These are phyloP conservation scores for Pseudevernia furfuracea DNA, from an alignment of 495 filamentous ascomycete species.

Conservation along the genomic window DNA sequence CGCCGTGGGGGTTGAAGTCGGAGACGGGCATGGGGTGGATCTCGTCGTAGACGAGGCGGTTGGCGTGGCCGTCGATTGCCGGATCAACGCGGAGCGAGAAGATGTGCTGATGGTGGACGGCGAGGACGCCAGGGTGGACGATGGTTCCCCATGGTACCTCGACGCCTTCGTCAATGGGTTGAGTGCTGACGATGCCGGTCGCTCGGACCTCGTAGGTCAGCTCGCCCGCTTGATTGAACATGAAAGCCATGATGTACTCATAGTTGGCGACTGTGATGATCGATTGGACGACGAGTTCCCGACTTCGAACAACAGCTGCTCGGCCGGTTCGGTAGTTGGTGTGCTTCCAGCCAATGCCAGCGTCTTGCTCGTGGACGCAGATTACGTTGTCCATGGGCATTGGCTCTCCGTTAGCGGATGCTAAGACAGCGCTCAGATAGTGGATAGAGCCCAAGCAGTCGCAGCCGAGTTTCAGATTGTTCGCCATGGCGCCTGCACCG, in stretches of 20 bases:
- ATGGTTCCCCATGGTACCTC: slow-evolving; percentile 71
- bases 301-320: slow-evolving; percentile 51
- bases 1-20: slow-evolving; percentile 69
- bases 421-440: slow-evolving; percentile 53
- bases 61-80: slow-evolving; percentile 64
- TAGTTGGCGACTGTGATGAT: slow-evolving; percentile 77
- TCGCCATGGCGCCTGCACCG: slow-evolving; percentile 58
- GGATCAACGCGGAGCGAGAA: slow-evolving; percentile 85
- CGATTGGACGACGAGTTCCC: slow-evolving; percentile 61
- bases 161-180: slow-evolving; percentile 67
- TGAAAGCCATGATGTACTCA: slow-evolving; percentile 77
- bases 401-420: slow-evolving; percentile 48
- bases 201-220: slow-evolving; percentile 73
- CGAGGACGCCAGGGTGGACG: slow-evolving; percentile 79
- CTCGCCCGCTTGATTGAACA: slow-evolving; percentile 80
- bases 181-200: slow-evolving; percentile 78
- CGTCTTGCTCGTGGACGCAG: slow-evolving; percentile 63
- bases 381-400: slow-evolving; percentile 50
- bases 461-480: slow-evolving; percentile 59
- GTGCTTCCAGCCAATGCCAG: slow-evolving; percentile 58
- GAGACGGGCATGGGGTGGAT: slow-evolving; percentile 64
- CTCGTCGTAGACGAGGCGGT: slow-evolving; percentile 65
- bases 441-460: slow-evolving; percentile 62
- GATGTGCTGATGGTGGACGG: slow-evolving; percentile 77
- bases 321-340: slow-evolving; percentile 57